Evolutionary conservation across 768 basidiomycete species (phyloP), one percentile per base, ranked within the genome.

Genomic region (Naganishia vaughanmartiniae): DNA sequence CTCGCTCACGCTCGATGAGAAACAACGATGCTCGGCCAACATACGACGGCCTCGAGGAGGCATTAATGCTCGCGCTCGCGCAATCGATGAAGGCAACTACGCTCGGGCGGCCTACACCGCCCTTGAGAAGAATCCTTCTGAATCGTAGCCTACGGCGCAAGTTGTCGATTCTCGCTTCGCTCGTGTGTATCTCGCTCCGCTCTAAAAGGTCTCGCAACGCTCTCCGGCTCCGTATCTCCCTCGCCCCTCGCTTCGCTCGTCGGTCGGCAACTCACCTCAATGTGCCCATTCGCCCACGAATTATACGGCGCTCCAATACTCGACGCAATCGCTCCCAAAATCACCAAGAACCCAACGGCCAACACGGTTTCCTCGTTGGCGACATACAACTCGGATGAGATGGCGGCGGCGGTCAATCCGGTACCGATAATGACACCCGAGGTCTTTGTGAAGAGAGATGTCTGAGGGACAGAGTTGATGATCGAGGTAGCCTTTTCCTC

Each of bases 341-440:
- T 87, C 71, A 94, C 88, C 73, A 90, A 83, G 75, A 90, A 91
- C 28, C 91, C 93, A 46, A 89, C 85, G 42, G 91, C 87, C 55
- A 98, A 85, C 74, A 97, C 89, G 28, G 91, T 88, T 85, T 98
- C 96, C 82, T 97, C 94, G 81, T 96, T 96, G 78, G 95, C 87
- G 71, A 99, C 95, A 79, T 97, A 97, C 63, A 98, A 88, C 83
- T 99, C 94, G 80, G 93, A 90, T 17, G 93, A 95, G 83, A 98
- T 93, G 79, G 93, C 94, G 7, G 92, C 87, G 19, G 94, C 95
- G 68, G 89, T 84, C 71, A 91, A 84, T 77, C 91, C 93, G 19
- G 92, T 91, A 78, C 92, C 92, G 66, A 97, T 88, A 78, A 97
- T 85, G 77, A 93, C 90, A 65, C 90, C 87, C 73, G 93, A 93